Conservation (phyloP, 2,329 filamentous ascomycete species). For the Remersonia thermophila region DNA sequence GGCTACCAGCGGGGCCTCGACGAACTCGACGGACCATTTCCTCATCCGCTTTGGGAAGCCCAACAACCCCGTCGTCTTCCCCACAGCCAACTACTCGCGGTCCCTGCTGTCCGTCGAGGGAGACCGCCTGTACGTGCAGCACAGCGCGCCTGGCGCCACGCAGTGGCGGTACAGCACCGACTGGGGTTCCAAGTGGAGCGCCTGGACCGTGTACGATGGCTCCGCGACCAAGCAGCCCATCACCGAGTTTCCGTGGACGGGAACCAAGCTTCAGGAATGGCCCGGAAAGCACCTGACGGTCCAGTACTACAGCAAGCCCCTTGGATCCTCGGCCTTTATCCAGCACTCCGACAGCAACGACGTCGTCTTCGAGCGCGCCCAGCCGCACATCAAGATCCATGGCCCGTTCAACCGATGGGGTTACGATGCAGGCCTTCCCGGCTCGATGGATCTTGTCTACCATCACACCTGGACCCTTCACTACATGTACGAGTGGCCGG, state of each 20-base stretch:
- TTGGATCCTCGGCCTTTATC: conserved; percentile 46
- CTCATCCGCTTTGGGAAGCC: conserved; percentile 45
- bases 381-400: conserved; percentile 51
- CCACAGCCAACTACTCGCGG: conserved; percentile 39
- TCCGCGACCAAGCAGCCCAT: conserved; percentile 32
- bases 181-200: conserved; percentile 46
- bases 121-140: conserved; percentile 35
- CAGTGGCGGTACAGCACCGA: conserved; percentile 51
- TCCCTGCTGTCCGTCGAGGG: conserved; percentile 32
- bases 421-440: conserved; percentile 46
- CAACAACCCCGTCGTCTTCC: conserved; percentile 49
- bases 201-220: conserved; percentile 45
- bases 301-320: conserved; percentile 49
- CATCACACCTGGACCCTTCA: conserved; percentile 45
- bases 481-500: conserved; percentile 53
- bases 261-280: conserved; percentile 47
- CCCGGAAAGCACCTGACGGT: conserved; percentile 48
- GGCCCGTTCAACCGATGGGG: conserved; percentile 53
- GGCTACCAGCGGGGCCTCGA: conserved; percentile 19
- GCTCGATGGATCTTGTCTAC: conserved; percentile 35
- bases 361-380: conserved; percentile 32
- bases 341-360: conserved; percentile 43
- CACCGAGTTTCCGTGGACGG: conserved; percentile 39
- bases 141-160: conserved; percentile 48
- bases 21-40: conserved; percentile 43